Evolutionary conservation across 768 basidiomycete species (phyloP), one percentile per base, ranked within the genome.

Genomic region (Termitomyces sp.): DNA sequence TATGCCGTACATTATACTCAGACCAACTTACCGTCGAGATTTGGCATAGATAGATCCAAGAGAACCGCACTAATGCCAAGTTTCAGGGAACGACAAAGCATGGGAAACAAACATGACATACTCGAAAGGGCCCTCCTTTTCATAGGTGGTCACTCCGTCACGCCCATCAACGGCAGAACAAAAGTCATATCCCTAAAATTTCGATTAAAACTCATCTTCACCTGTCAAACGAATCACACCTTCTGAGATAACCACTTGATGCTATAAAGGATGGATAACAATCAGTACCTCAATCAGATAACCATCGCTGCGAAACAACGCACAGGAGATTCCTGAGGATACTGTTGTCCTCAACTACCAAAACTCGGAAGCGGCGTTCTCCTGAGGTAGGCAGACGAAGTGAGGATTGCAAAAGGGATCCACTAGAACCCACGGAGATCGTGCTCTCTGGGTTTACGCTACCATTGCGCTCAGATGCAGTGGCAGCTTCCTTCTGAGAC

Each of bases 11-110:
- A 22, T 24, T 4, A 6, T n/a, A 1, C 38, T 40, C 45, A 30
- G 18, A 14, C 47, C 40, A 52, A 63, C 76, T 59, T 53, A 85
- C 92, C 95, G 68, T 97, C 92, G 56, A 97, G 81, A n/a, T 92
- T 71, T 0, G 93, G 95, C 94, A 97, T 97, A 1, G 91, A 93
- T 56, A 97, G 74, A 70, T 97, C 94, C 58, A 97, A 75, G 14
- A 95, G 78, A 36, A 95, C 87, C 35, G 94, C 83, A 60, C 94
- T 95, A 64, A 30, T 50, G 53, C 59, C 60, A 47, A 30, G 42
- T 53, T 43, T 57, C 51, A 56, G 26, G 49, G 54, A 28, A n/a
- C 6, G 12, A 20, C 22, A 43, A 30, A 18, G 44, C 12, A 43
- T 20, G 40, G 8, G 20, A 18, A 28, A 33, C 54, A 51, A 43